These are phyloP conservation scores for Torulaspora quercuum DNA, from an alignment of 805 yeast species.

Conservation along the genomic window DNA sequence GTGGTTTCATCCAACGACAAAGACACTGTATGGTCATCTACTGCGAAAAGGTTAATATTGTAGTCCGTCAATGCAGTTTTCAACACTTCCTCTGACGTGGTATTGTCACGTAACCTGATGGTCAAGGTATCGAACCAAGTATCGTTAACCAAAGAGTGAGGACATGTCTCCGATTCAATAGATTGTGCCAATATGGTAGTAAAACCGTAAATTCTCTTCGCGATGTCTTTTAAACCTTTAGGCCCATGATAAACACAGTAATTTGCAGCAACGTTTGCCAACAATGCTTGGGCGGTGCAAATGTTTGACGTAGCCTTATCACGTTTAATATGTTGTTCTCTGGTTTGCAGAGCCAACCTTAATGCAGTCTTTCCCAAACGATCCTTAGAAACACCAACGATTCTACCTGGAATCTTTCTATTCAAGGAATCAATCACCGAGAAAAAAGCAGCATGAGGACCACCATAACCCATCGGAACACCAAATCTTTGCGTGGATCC, in stretches of 20 bases:
- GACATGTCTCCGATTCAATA: constrained; percentile 40
- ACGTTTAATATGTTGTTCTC: constrained; percentile 97
- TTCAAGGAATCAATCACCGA: constrained; percentile 77
- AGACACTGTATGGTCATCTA: constrained; percentile 57
- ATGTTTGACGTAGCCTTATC: constrained; percentile 97
- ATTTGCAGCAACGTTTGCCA: constrained; percentile 94
- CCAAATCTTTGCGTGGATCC: constrained; percentile 96
- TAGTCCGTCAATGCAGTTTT: constrained; percentile 53
- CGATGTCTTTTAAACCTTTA: constrained; percentile 73
- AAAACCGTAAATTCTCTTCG: constrained; percentile 68
- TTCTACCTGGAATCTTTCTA: constrained; percentile 94
- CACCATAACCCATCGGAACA: constrained; percentile 97
- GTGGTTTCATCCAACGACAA: constrained; percentile 92
- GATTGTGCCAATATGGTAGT: constrained; percentile 67
- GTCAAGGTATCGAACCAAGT: constrained; percentile 88
- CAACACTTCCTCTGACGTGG: constrained; percentile 55
- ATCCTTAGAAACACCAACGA: constrained; percentile 90
- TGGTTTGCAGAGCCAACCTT: constrained; percentile 91
- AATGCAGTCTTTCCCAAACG: constrained; percentile 85
- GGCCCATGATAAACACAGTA: constrained; percentile 97
- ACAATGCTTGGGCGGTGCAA: constrained; percentile 95
- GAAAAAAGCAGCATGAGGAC: constrained; percentile 98
- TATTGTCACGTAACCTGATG: constrained; percentile 45
- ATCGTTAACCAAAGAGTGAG: constrained; percentile 51
- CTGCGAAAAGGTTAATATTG: constrained; percentile 75